Base-by-base conservation (phyloP, 306 rosid genomes). In the Ammopiptanthus mongolicus region DNA sequence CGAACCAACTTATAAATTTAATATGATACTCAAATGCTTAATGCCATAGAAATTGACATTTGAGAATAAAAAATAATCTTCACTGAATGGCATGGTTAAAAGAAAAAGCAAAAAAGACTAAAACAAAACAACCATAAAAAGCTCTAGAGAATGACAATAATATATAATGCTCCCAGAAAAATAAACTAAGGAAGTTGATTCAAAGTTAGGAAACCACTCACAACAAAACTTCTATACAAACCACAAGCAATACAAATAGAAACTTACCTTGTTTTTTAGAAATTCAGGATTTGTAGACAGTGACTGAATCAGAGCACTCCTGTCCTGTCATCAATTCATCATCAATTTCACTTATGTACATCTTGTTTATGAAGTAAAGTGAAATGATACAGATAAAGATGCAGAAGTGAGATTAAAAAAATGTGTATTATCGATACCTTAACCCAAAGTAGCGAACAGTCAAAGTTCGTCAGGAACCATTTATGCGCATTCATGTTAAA, bases 401-500 rank as follows among this genome's bases (percentile, higher is more conserved):
- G 80, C 62, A 73, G 14, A 74, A 34, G 64, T 6, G 68, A 29
- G 46, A 59, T 44, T 75, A 64, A 57, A 61, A 25, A 42, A n/a
- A 42, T 4, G 64, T 80, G 55, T 47, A 22, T 55, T 56, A 55
- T 61, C 48, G 76, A 74, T 78, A 91, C 98, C 97, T 94, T 90
- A 56, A 94, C 90, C 98, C 98, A 94, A 80, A 94, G 97, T 5
- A 88, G 56, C 3, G 98, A 94, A 81, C 97, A 94, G 80, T 94
- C 97, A 81, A 94, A 94, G 85, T 94, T 94, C 0, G 97, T 91
- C 56, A 94, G 83, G 66, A 91, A 83, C 98, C 97, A 94, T 85
- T 94, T 94, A 80, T 91, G 98, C 12, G 94, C 97, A 86, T 94
- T 94, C 95, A 88, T 88, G 88, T 94, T 90, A 65, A 94, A 94